A percentile compares a stretch with the other conserved stretches of the same genome.
phyloP scores from a whole-genome alignment of 2,329 filamentous ascomycete genomes.

The Ilyonectria destructans region DNA sequence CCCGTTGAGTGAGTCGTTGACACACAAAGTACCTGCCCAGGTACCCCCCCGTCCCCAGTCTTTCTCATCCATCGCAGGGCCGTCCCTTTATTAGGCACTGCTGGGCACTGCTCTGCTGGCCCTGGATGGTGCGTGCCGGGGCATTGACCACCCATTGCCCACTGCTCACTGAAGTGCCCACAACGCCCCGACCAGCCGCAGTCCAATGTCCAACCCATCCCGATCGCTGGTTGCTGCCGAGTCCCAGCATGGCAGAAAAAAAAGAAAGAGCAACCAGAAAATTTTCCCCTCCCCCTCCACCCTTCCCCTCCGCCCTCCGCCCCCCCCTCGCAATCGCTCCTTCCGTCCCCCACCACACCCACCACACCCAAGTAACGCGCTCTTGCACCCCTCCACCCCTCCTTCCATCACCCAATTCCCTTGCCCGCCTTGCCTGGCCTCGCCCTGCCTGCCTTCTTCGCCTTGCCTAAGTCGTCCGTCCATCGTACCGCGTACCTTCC shows the following conservation, averaged over 20 bases:
- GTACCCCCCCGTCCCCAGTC: constrained; percentile 34
- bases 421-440: constrained; percentile 31
- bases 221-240: constrained; percentile 36
- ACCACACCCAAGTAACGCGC: constrained; percentile 40
- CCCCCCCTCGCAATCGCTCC: constrained; percentile 46
- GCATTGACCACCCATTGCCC: constrained; percentile 46
- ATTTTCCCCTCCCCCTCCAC: constrained; percentile 41
- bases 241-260: constrained; percentile 30
- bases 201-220: constrained; percentile 33
- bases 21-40: constrained; percentile 24
- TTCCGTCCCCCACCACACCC: constrained; percentile 48
- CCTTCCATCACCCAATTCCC: constrained; percentile 41
- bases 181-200: constrained; percentile 39
- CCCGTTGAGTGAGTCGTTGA: constrained; percentile 16
- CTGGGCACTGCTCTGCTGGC: constrained; percentile 25
- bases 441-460: constrained; percentile 26
- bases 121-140: constrained; percentile 37
- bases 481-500: constrained; percentile 34
- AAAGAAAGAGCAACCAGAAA: constrained; percentile 40
- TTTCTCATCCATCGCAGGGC: constrained; percentile 27
- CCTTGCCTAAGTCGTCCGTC: constrained; percentile 38
- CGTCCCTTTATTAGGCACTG: constrained; percentile 41
- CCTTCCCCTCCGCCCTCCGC: constrained; percentile 44
- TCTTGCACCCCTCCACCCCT: constrained; percentile 41
- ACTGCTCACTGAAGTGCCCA: constrained; percentile 32